Conservation (phyloP, 129 eudicot genomes). For the Saussurea involucrata region DNA sequence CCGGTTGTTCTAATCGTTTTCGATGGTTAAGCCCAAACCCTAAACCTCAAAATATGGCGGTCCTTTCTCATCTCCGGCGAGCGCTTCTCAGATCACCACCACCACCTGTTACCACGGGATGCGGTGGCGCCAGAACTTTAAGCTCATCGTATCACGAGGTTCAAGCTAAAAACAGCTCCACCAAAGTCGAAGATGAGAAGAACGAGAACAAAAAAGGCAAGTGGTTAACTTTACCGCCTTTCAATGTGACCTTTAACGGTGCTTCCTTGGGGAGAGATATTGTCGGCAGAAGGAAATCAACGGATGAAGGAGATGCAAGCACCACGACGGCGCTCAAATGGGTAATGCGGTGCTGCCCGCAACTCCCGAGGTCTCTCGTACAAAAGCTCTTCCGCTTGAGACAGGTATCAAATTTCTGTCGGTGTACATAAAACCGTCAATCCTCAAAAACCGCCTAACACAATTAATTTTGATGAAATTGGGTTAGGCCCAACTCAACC, state of each 20-base stretch:
- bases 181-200: constrained; percentile 21
- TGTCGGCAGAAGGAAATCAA: not conserved
- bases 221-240: constrained; percentile 84
- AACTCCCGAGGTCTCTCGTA: constrained; percentile 77
- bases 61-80: constrained; percentile 44
- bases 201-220: constrained; percentile 27
- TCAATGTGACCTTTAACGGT: constrained; percentile 41
- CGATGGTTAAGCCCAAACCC: constrained; percentile 14
- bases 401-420: constrained; percentile 49
- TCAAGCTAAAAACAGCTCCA: constrained; percentile 25
- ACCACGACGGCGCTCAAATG: constrained; percentile 76
- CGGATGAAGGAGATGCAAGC: not conserved
- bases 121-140: constrained; percentile 6
- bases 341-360: constrained; percentile 82
- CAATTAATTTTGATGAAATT: too few relatives aligned
- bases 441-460: too few relatives aligned
- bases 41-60: constrained; percentile 44
- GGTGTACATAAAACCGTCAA: too few relatives aligned
- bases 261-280: constrained; percentile 56
- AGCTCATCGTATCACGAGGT: not conserved
- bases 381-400: constrained; percentile 90
- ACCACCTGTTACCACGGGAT: constrained; percentile 23
- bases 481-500: too few relatives aligned
- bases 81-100: constrained; percentile 33
- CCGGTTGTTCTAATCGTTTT: not conserved